Evolutionary conservation across 345 rosid genomes (phyloP).

Genomic region (Kernera saxatilis): DNA sequence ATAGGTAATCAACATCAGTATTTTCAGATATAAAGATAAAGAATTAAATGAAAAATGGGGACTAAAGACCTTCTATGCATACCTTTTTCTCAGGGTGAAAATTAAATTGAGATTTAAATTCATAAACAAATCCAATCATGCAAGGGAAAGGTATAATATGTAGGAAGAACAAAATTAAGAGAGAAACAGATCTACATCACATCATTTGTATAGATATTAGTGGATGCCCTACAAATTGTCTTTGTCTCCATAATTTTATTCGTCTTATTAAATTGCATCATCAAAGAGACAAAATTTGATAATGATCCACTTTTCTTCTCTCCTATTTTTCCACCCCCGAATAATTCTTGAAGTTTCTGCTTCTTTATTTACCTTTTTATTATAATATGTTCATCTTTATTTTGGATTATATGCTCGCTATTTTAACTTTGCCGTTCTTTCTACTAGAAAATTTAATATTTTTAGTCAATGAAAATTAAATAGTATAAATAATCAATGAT

Average conservation of each 20-base stretch:
- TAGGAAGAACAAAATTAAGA: slow-evolving; percentile 11
- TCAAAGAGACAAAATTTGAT: slow-evolving; percentile 25
- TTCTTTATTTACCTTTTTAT: slow-evolving; percentile 23
- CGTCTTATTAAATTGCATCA: slow-evolving; percentile 12
- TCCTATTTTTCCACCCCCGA: slow-evolving; percentile 22
- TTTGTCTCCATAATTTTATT: slow-evolving; percentile 23
- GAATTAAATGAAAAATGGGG: neutral
- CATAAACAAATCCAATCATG: slow-evolving; percentile 6
- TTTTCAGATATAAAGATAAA: neutral
- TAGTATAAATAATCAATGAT: neutral
- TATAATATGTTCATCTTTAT: slow-evolving; percentile 25
- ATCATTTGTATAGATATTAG: slow-evolving; percentile 14
- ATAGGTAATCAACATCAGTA: neutral
- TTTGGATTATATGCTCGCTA: slow-evolving; percentile 26
- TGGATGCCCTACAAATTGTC: slow-evolving; percentile 29
- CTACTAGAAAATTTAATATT: neutral
- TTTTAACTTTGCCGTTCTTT: slow-evolving; percentile 11
- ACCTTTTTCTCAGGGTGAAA: neutral
- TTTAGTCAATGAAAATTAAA: neutral
- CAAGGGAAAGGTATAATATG: neutral
- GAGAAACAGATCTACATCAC: slow-evolving; percentile 22
- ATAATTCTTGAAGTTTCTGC: slow-evolving; percentile 37
- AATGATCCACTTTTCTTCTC: slow-evolving; percentile 21
- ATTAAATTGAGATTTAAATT: neutral
- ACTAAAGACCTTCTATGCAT: neutral